These are phyloP conservation scores for Skeletonema tropicum DNA, from an alignment of 108 stramenopile genomes.

Conservation along the genomic window DNA sequence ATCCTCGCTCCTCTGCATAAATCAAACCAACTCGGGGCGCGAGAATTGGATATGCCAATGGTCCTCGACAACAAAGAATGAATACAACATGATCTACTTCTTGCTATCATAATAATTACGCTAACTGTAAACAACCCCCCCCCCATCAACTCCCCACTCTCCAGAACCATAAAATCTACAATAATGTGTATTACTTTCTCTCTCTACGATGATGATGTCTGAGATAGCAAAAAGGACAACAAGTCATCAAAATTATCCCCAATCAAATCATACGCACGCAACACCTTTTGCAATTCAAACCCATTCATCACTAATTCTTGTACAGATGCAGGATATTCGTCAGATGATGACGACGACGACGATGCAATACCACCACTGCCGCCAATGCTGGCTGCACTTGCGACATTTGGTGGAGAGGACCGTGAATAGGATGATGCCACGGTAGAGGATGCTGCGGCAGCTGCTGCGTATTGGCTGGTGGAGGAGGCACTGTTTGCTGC, in stretches of 20 bases:
- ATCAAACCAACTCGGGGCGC: too few relatives aligned
- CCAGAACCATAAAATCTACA: neutral
- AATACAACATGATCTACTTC: neutral
- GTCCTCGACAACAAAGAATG: neutral
- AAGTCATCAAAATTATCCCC: conserved; percentile 87
- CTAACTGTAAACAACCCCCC: neutral
- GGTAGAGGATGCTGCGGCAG: conserved; percentile 32
- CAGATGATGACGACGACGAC: conserved; percentile 26
- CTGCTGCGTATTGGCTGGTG: conserved; percentile 28
- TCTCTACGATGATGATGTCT: neutral
- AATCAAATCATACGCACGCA: conserved; percentile 79
- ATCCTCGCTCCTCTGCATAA: too few relatives aligned
- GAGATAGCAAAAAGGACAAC: conserved; percentile 65
- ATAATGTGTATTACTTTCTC: neutral
- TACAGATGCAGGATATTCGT: conserved; percentile 78
- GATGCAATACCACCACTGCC: conserved; percentile 11
- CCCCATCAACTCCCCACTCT: neutral
- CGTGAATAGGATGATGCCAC: conserved; percentile 27
- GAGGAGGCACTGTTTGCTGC: conserved; percentile 35
- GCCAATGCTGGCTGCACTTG: conserved; percentile 10
- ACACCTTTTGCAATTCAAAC: conserved; percentile 69
- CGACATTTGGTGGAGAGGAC: conserved; percentile 17
- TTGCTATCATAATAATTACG: neutral
- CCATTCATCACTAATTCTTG: conserved; percentile 90
- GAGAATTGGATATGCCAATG: too few relatives aligned